A percentile compares a stretch with the other conserved stretches of the same genome.
These are phyloP conservation scores for Hymenoscyphus salicellus DNA, from an alignment of 2,329 filamentous ascomycete species.

Conservation along the genomic window DNA sequence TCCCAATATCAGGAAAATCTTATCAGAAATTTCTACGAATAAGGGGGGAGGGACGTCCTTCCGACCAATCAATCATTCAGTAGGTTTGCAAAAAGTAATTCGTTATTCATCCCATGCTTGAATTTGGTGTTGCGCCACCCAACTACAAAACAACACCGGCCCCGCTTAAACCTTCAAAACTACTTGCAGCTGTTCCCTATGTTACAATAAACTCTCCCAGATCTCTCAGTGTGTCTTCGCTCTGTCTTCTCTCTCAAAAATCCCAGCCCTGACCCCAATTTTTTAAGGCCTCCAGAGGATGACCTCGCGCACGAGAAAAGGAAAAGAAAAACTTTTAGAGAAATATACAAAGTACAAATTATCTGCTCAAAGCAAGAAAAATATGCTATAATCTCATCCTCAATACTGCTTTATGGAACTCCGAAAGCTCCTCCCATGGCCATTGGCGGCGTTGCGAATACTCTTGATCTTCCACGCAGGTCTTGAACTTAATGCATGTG, in stretches of 20 bases:
- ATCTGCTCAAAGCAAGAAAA: background rate
- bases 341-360: background rate
- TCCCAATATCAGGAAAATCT: background rate
- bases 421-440: conserved; percentile 16
- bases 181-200: background rate
- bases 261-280: background rate
- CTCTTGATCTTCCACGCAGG: conserved; percentile 21
- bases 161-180: background rate
- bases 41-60: no score
- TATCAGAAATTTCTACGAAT: no score
- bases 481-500: conserved; percentile 27
- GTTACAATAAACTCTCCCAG: background rate
- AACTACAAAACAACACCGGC: background rate
- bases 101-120: background rate
- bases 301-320: background rate
- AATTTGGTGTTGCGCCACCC: no score
- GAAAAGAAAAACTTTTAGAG: background rate
- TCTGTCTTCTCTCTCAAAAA: background rate
- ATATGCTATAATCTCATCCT: background rate
- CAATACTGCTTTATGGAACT: conserved; percentile 18
- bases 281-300: background rate
- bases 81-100: background rate
- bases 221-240: background rate
- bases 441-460: conserved; percentile 18
- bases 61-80: no score